Evolutionary conservation across 1,284 basidiomycete genomes (phyloP).

Genomic region (Mycena citricolor): DNA sequence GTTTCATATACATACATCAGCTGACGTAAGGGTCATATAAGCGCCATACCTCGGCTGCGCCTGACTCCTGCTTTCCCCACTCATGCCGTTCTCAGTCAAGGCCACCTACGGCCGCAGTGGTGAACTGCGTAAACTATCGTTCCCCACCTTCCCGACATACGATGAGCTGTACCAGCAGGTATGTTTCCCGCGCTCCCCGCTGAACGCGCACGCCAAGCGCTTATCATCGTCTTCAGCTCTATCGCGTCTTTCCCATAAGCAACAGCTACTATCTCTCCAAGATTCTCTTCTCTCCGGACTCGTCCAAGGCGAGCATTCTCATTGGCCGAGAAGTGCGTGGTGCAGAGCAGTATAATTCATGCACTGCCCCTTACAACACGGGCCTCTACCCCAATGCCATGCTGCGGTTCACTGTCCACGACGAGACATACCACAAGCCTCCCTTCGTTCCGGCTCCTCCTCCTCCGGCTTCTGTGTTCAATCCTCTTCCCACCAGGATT

Average conservation of each 20-base stretch:
- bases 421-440: constrained; percentile 45
- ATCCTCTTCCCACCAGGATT: constrained; percentile 33
- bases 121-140: constrained; percentile 48
- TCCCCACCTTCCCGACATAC: constrained; percentile 46
- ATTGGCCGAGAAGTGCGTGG: constrained; percentile 60
- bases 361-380: constrained; percentile 48
- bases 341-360: constrained; percentile 54
- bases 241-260: constrained; percentile 64
- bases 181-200: constrained; percentile 24
- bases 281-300: constrained; percentile 64
- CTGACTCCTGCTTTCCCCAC: too few relatives aligned
- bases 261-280: constrained; percentile 60
- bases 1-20: too few relatives aligned
- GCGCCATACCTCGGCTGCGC: too few relatives aligned
- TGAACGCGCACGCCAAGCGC: constrained; percentile 22
- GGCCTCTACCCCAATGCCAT: constrained; percentile 55
- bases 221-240: constrained; percentile 46
- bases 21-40: too few relatives aligned
- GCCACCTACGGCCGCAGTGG: constrained; percentile 41
- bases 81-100: constrained; percentile 45
- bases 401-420: constrained; percentile 61
- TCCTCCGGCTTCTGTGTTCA: constrained; percentile 15
- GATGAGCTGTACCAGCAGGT: constrained; percentile 46
- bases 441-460: constrained; percentile 25
- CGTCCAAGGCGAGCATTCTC: constrained; percentile 51